These are phyloP conservation scores for Xylona heveae DNA, from an alignment of 495 filamentous ascomycete genomes.

Conservation along the genomic window DNA sequence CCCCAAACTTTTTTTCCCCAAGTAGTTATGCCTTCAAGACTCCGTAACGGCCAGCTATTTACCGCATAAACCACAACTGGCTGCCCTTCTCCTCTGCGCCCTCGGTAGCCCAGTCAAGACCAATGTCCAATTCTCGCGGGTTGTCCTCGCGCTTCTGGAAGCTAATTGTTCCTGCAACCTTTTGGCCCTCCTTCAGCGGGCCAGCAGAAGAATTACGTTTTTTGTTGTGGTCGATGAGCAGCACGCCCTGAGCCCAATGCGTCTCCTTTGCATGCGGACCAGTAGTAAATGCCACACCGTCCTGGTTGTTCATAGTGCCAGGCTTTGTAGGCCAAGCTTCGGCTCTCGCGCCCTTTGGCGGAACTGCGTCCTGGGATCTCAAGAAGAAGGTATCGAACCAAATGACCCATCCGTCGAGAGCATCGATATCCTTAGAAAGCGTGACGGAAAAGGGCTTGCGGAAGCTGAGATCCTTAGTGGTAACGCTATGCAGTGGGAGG, in stretches of 20 bases:
- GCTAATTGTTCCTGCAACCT: slow-evolving; percentile 23
- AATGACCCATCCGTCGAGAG: slow-evolving; percentile 36
- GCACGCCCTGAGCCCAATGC: slow-evolving; percentile 28
- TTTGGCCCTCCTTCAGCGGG: slow-evolving; percentile 30
- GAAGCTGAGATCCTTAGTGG: slow-evolving; percentile 12
- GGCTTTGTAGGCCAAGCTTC: neutral
- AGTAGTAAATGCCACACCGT: slow-evolving; percentile 29
- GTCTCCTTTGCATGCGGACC: slow-evolving; percentile 28
- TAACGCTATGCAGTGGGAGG: slow-evolving; percentile 33
- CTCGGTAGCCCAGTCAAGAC: slow-evolving; percentile 23
- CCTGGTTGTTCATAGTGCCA: no score
- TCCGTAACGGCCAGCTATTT: no score
- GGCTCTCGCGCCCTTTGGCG: neutral
- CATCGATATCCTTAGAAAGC: slow-evolving; percentile 26
- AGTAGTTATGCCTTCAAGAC: no score
- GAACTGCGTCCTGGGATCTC: slow-evolving; percentile 16
- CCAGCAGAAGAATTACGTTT: slow-evolving; percentile 9
- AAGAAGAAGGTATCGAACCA: slow-evolving; percentile 49
- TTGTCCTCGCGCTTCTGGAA: slow-evolving; percentile 27
- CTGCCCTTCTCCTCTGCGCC: slow-evolving; percentile 8
- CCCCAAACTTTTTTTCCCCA: no score
- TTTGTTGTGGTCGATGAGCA: slow-evolving; percentile 24
- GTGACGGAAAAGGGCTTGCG: slow-evolving; percentile 26
- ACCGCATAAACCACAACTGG: slow-evolving; percentile 11
- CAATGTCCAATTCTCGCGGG: slow-evolving; percentile 25